These are phyloP conservation scores for Rickenella mellea DNA, from an alignment of 768 basidiomycete species.

Conservation along the genomic window DNA sequence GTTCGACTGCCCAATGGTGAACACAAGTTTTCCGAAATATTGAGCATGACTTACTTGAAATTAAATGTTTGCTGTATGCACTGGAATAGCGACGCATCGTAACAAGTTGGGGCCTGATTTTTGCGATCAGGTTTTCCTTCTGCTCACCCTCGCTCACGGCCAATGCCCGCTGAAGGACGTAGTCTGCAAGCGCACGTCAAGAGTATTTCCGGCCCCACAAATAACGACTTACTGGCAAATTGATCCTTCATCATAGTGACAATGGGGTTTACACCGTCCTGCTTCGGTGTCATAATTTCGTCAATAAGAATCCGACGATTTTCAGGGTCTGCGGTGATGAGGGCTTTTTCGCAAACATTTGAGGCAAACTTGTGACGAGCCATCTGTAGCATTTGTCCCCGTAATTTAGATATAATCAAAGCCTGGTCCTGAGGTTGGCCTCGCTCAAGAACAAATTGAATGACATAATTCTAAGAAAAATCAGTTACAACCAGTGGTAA, in stretches of 20 bases:
- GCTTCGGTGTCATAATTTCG: slow-evolving; percentile 62
- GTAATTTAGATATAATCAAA: slow-evolving; percentile 57
- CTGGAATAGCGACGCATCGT: slow-evolving; percentile 66
- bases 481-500: slow-evolving; percentile 8
- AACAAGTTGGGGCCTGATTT: slow-evolving; percentile 57
- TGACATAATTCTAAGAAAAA: slow-evolving; percentile 75
- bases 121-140: slow-evolving; percentile 49
- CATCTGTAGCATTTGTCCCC: slow-evolving; percentile 71
- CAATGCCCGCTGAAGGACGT: slow-evolving; percentile 77
- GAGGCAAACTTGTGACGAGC: slow-evolving; percentile 89
- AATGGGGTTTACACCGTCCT: slow-evolving; percentile 57
- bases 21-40: not conserved
- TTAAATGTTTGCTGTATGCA: slow-evolving; percentile 72
- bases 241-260: slow-evolving; percentile 80
- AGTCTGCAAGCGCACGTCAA: slow-evolving; percentile 39
- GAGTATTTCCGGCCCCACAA: not conserved
- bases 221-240: slow-evolving; percentile 61
- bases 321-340: slow-evolving; percentile 53
- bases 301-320: slow-evolving; percentile 65
- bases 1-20: slow-evolving; percentile 42
- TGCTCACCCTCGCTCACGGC: slow-evolving; percentile 63
- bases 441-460: slow-evolving; percentile 85
- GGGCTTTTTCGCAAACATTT: slow-evolving; percentile 91
- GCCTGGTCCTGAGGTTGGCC: slow-evolving; percentile 63
- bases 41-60: slow-evolving; percentile 52